Base-by-base conservation (phyloP, 345 rosid species). In the Eucalyptus albens region DNA sequence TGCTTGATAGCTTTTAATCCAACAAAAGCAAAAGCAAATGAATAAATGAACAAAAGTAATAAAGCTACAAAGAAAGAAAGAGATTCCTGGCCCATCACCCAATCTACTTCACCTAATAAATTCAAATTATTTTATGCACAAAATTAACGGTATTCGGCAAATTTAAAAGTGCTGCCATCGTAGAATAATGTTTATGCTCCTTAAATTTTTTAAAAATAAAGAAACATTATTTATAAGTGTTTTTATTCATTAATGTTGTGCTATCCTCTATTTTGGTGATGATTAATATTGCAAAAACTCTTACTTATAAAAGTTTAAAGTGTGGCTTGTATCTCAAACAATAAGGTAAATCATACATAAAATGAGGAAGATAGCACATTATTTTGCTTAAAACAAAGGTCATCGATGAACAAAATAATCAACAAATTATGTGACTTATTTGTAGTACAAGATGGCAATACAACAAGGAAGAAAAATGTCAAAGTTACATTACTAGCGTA, bases 401-500 rank as follows among this genome's bases (percentile, higher is more conserved):
- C 62, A 56, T 56, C 29, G 3, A 56, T 56, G 29, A 22, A 56
- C 62, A 24, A 56, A 56, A 24, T 56, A 56, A 56, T 56, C 29
- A 5, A 26, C 29, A 56, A 56, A 26, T 56, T 24, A 56, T 56
- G 6, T 56, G n/a, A 27, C 67, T 27, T 26, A 26, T 9, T 56
- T 22, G 13, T 56, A 56, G 62, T 53, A 53, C 59, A 53, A 53
- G 11, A 53, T 53, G 59, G 11, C 59, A 21, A 53, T 21, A 0
- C 59, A 53, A 53, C 26, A 21, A 19, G 26, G 59, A 21, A 53
- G 5, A 53, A 8, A 53, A 53, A 53, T 53, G 26, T 0, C 26
- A 19, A 53, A 53, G 59, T 53, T 53, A 21, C 0, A 53, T 21
- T 53, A 1, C 59, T 4, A 4, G 59, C 2, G 11, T 1, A 1